phyloP scores from a whole-genome alignment of 345 rosid species.

The sweet orange (Citrus sinensis) region DVS_A1.0 CM039167.1:6914501-6915000 shows the following conservation, averaged over 20 bases:
- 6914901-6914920: slow-evolving; percentile 35
- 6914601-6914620: slow-evolving; percentile 12
- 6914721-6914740: slow-evolving; percentile 22
- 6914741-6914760: neutral
- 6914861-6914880: slow-evolving; percentile 39
- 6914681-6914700: slow-evolving; percentile 4
- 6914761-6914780: neutral
- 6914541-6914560: slow-evolving; percentile 16
- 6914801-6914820: slow-evolving; percentile 38
- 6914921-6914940: slow-evolving; percentile 35
- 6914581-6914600: slow-evolving; percentile 18
- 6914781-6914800: slow-evolving; percentile 51
- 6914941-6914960: slow-evolving; percentile 73
- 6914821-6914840: slow-evolving; percentile 32
- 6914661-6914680: slow-evolving; percentile 6
- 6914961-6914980: slow-evolving; percentile 84
- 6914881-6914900: slow-evolving; percentile 33
- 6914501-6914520: neutral
- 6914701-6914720: neutral
- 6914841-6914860: slow-evolving; percentile 55
- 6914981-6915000: slow-evolving; percentile 81
- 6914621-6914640: slow-evolving; percentile 38
- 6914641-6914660: slow-evolving; percentile 39
- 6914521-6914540: slow-evolving; percentile 5
- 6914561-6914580: slow-evolving; percentile 18